Evolutionary conservation across 306 rosid genomes (phyloP).

Genomic region (Canavalia gladiata): DNA sequence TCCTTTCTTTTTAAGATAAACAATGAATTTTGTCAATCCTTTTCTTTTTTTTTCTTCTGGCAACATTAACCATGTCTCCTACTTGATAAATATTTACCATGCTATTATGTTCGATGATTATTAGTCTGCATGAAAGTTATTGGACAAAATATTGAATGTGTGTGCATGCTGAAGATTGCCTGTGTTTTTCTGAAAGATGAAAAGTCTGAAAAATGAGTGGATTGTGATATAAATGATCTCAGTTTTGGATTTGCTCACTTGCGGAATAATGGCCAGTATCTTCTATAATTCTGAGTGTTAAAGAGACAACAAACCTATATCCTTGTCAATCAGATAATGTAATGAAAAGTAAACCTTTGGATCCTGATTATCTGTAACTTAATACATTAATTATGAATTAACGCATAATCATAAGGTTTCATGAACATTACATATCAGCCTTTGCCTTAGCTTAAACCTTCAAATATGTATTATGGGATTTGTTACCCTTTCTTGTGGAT

Average conservation of each 20-base stretch:
- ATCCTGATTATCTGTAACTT: constrained; percentile 12
- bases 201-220: neutral
- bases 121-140: constrained; percentile 20
- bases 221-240: neutral
- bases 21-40: neutral
- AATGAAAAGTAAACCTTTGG: constrained; percentile 17
- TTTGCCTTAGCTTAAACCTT: neutral
- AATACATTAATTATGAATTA: neutral
- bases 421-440: constrained; percentile 13
- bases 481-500: neutral
- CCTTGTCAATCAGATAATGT: constrained; percentile 18
- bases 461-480: neutral
- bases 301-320: constrained; percentile 18
- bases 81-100: neutral
- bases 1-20: neutral
- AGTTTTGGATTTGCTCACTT: neutral
- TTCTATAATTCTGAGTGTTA: constrained; percentile 16
- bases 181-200: neutral
- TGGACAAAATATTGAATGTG: constrained; percentile 16
- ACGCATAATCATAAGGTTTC: no score
- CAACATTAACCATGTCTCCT: neutral
- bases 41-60: neutral
- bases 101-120: neutral
- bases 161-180: constrained; percentile 22
- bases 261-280: neutral